A percentile compares a stretch with the other conserved stretches of the same genome.
Evolutionary conservation across 352 stramenopile species (phyloP).

Genomic region (Thalassiosira livingstoniorum): DNA sequence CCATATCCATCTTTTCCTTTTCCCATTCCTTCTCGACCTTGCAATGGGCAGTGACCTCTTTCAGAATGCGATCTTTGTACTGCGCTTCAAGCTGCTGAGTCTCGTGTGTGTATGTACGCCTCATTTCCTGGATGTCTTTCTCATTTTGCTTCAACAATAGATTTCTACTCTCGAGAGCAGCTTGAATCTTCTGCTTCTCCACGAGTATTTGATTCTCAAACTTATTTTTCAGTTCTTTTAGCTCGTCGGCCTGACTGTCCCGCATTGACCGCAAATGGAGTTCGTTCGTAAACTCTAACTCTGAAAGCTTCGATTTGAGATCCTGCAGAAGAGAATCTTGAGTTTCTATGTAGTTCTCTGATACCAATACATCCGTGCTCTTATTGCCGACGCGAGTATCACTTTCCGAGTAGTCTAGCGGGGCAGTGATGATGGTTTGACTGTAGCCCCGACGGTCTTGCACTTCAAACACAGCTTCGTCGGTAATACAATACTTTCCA

Average conservation of each 20-base stretch:
- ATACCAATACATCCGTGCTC: neutral
- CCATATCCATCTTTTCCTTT: slow-evolving; percentile 3
- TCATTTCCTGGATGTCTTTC: neutral
- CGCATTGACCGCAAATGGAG: neutral
- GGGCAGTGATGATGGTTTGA: slow-evolving; percentile 1
- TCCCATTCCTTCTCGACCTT: slow-evolving; percentile 18
- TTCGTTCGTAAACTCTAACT: slow-evolving; percentile 1
- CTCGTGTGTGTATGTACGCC: neutral
- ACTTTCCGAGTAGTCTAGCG: neutral
- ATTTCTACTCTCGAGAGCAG: neutral
- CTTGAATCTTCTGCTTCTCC: neutral
- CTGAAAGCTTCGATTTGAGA: neutral
- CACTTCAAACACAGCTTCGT: neutral
- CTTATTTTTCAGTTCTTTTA: neutral
- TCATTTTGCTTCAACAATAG: neutral
- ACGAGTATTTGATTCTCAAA: neutral
- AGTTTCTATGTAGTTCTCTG: neutral
- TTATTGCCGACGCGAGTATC: neutral
- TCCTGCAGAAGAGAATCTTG: neutral
- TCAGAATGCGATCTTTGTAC: slow-evolving; percentile 8
- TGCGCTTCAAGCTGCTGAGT: neutral
- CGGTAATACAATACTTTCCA: neutral
- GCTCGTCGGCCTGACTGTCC: neutral
- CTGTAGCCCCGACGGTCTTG: neutral
- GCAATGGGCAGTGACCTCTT: neutral